A percentile compares a stretch with the other conserved stretches of the same genome.
phyloP scores from a whole-genome alignment of 2,329 filamentous ascomycete genomes.

The Thelonectria olida region DNA sequence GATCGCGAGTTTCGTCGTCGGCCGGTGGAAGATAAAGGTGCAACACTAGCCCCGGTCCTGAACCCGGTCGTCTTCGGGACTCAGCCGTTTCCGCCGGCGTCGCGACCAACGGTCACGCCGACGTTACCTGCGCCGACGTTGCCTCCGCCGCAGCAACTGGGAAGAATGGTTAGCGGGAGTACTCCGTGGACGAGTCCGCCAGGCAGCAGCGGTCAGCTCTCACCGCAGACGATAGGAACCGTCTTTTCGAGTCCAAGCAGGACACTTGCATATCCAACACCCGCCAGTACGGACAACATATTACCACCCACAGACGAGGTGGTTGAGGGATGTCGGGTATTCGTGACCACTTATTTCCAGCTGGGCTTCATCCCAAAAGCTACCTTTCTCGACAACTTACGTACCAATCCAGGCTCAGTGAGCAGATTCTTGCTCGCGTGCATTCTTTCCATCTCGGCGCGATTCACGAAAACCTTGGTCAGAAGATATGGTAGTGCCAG shows the following conservation, averaged over 20 bases:
- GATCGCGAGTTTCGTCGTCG: slow-evolving; percentile 32
- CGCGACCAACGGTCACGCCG: background rate
- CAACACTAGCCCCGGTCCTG: background rate
- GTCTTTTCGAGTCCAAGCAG: background rate
- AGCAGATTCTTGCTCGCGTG: slow-evolving; percentile 42
- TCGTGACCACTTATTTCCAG: slow-evolving; percentile 44
- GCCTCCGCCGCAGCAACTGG: background rate
- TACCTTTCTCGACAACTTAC: slow-evolving; percentile 42
- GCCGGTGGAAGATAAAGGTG: background rate
- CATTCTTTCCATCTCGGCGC: slow-evolving; percentile 43
- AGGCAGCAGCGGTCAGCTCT: background rate
- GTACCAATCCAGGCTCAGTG: slow-evolving; percentile 26
- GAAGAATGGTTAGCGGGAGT: background rate
- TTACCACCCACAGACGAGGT: slow-evolving; percentile 39
- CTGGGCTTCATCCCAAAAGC: slow-evolving; percentile 45
- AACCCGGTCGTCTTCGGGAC: background rate
- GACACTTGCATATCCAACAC: background rate
- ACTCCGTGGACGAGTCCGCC: slow-evolving; percentile 7
- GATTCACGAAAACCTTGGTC: slow-evolving; percentile 42
- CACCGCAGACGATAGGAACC: background rate
- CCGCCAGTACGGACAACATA: slow-evolving; percentile 2
- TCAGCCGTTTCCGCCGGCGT: background rate
- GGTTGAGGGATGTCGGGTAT: slow-evolving; percentile 40
- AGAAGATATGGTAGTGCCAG: slow-evolving; percentile 33
- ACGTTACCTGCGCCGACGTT: too few relatives aligned